Base-by-base conservation (phyloP, 2,329 filamentous ascomycete genomes). In the Colletotrichum sp. region DNA sequence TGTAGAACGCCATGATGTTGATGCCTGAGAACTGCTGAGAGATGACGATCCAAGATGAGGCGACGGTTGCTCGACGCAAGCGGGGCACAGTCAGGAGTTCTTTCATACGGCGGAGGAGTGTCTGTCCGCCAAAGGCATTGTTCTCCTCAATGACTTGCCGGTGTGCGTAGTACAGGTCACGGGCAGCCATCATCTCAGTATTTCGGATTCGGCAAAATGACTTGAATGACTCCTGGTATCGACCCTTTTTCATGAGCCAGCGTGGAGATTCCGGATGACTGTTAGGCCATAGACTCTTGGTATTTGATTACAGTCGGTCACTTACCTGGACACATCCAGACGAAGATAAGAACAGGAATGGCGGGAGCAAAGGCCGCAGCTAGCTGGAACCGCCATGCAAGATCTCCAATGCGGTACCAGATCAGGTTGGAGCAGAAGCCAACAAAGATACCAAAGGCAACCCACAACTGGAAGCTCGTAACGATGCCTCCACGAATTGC, bases 401-500 rank as follows among this genome's bases (percentile, higher is more conserved):
- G 88, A 6, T 79, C 79, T 22, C 88, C 89, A 2, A 86, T 87
- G 60, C 90, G 84, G 77, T 88, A 75, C 89, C 91, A 75, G 10
- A 88, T 89, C 67, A 93, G 84, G 80, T 93, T 93, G 75, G 90
- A 91, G 75, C 86, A 88, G 77, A 89, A 90, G 15, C 92, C 93
- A 28, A 86, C 78, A 71, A 86, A 82, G 79, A 88, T 88, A 67
- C 87, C 86, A 75, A 93, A 90, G 1, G 89, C 89, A 6, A 90
- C 92, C 90, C 92, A 94, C 68, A 89, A 94, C 94, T 96, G 78
- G 92, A 93, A 78, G 2, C 81, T 84, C 94, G 96, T 96, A 77
- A 96, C 94, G 7, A 97, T 86, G n/a, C 93, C 94, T 78, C 94
- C 93, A 80, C 94, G 90, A 68, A 95, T 92, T 6, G 87, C 83